Evolutionary conservation across 306 rosid genomes (phyloP).

Genomic region (Boehmeria nivea): DNA sequence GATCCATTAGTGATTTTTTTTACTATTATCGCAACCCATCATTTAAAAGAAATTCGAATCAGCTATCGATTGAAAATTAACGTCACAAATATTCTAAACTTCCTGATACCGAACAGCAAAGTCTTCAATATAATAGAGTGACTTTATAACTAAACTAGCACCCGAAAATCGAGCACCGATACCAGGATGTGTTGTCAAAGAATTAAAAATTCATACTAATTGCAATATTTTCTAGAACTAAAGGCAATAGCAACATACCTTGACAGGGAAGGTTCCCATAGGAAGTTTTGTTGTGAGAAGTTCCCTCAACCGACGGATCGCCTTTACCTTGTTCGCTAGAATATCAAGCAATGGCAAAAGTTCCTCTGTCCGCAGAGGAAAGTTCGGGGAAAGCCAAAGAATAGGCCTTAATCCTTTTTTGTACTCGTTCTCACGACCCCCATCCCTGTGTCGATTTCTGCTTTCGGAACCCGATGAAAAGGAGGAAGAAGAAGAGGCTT

Average conservation of each 20-base stretch:
- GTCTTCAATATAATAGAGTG: too few relatives aligned
- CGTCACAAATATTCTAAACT: background rate
- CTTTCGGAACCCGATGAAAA: constrained; percentile 34
- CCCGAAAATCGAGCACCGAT: background rate
- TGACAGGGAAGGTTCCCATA: constrained; percentile 91
- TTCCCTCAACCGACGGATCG: constrained; percentile 94
- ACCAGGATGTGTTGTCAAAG: background rate
- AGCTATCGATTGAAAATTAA: background rate
- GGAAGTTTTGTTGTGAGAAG: constrained; percentile 98
- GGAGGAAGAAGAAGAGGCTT: constrained; percentile 29
- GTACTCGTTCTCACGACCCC: constrained; percentile 75
- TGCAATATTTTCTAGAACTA: background rate
- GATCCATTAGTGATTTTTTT: too few relatives aligned
- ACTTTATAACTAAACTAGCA: too few relatives aligned
- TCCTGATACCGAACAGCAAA: background rate
- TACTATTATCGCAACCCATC: background rate
- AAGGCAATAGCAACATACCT: constrained; percentile 45
- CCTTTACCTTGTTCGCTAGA: constrained; percentile 95
- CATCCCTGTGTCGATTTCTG: constrained; percentile 68
- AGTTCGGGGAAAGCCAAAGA: constrained; percentile 94
- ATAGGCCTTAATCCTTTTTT: constrained; percentile 93
- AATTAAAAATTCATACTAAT: background rate
- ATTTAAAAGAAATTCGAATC: background rate
- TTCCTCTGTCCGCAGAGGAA: constrained; percentile 81
- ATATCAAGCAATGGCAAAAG: constrained; percentile 93